A percentile compares a stretch with the other conserved stretches of the same genome.
Conservation (phyloP, 768 basidiomycete species). For the Favolaschia claudopus region DNA sequence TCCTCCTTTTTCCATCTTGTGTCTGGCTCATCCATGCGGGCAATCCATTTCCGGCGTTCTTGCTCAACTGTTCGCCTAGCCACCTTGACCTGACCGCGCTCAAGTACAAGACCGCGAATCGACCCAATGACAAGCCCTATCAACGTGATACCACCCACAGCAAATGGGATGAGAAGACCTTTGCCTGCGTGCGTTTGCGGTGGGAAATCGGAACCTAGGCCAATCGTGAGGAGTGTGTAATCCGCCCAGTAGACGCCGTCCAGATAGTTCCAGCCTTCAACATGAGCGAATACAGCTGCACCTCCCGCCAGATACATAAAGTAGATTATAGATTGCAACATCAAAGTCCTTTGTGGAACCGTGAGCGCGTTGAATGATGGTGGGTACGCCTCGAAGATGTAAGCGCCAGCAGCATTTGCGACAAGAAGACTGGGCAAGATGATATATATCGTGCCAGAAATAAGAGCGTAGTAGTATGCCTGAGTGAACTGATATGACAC, state of each 20-base stretch:
- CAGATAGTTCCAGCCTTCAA: conserved; percentile 46
- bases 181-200: conserved; percentile 33
- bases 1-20: conserved; percentile 42
- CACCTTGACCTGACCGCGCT: conserved; percentile 44
- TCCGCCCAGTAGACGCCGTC: conserved; percentile 53
- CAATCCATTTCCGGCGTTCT: conserved; percentile 37
- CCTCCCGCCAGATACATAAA: conserved; percentile 47
- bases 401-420: conserved; percentile 31
- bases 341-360: conserved; percentile 48
- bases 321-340: conserved; percentile 52
- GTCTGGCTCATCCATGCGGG: conserved; percentile 26
- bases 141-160: conserved; percentile 46
- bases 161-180: conserved; percentile 47
- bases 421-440: conserved; percentile 34
- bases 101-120: conserved; percentile 47
- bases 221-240: conserved; percentile 51
- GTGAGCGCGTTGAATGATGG: conserved; percentile 46
- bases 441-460: conserved; percentile 31
- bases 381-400: conserved; percentile 43
- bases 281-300: conserved; percentile 43
- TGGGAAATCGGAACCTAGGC: conserved; percentile 49
- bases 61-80: conserved; percentile 41
- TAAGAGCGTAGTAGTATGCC: conserved; percentile 48
- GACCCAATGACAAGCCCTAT: conserved; percentile 48
- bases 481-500: conserved; percentile 37